Conservation (phyloP, 192 early-diverging fungal species). For the Paraglomus brasilianum region DNA sequence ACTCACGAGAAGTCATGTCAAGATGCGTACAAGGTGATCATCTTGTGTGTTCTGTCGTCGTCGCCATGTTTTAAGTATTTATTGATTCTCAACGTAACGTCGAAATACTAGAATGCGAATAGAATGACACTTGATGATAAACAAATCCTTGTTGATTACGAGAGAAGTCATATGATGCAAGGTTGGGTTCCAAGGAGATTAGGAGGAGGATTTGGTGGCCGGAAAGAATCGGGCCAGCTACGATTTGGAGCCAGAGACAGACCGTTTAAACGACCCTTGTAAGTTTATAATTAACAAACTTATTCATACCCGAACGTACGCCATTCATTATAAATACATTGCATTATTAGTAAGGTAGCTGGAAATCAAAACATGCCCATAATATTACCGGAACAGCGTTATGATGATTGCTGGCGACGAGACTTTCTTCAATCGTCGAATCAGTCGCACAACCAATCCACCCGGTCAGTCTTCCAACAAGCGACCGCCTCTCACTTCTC, state of each 20-base stretch:
- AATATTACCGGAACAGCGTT: constrained; percentile 22
- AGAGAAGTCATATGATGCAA: constrained; percentile 37
- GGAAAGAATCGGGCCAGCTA: constrained; percentile 45
- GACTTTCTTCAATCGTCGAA: too few relatives aligned
- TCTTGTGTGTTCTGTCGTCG: too few relatives aligned
- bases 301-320: background rate
- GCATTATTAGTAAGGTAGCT: background rate
- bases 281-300: background rate
- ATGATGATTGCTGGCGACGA: constrained; percentile 31
- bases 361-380: constrained; percentile 29
- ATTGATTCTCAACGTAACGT: too few relatives aligned
- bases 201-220: constrained; percentile 45
- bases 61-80: too few relatives aligned
- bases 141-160: constrained; percentile 42
- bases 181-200: constrained; percentile 45
- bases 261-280: constrained; percentile 35
- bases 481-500: too few relatives aligned
- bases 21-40: constrained; percentile 36
- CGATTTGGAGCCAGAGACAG: constrained; percentile 44
- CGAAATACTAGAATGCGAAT: constrained; percentile 21
- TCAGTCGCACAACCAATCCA: too few relatives aligned
- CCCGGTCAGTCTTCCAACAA: too few relatives aligned
- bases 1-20: constrained; percentile 26
- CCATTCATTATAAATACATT: background rate
- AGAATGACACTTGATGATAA: constrained; percentile 34